phyloP scores from a whole-genome alignment of 2,329 filamentous ascomycete species.

The Penicillium oxalicum region DNA sequence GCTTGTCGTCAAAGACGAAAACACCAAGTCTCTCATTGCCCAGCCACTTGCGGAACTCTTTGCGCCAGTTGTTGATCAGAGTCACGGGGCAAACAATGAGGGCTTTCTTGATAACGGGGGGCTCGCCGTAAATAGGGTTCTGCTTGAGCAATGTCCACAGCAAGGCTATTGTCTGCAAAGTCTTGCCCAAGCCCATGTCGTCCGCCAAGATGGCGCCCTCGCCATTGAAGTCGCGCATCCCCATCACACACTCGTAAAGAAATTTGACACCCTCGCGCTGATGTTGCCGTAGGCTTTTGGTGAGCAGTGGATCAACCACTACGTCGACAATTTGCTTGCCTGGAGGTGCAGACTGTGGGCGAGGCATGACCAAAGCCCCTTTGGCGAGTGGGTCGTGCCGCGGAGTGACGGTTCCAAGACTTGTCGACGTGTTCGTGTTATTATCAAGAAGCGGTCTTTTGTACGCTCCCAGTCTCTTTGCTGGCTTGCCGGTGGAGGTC shows the following conservation, averaged over 20 bases:
- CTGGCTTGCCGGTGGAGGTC: conserved; percentile 38
- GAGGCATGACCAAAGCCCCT: conserved; percentile 62
- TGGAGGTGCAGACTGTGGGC: conserved; percentile 50
- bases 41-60: conserved; percentile 69
- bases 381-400: conserved; percentile 58
- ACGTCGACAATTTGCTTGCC: conserved; percentile 66
- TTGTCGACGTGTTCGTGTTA: conserved; percentile 44
- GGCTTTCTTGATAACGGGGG: conserved; percentile 62
- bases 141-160: conserved; percentile 69
- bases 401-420: conserved; percentile 48
- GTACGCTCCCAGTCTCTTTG: conserved; percentile 47
- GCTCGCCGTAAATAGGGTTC: conserved; percentile 56
- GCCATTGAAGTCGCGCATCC: conserved; percentile 59
- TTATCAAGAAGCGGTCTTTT: conserved; percentile 56
- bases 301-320: conserved; percentile 62
- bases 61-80: conserved; percentile 66
- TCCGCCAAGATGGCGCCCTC: conserved; percentile 67
- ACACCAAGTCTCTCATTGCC: conserved; percentile 65
- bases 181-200: conserved; percentile 72
- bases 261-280: conserved; percentile 66
- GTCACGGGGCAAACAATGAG: conserved; percentile 69
- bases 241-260: conserved; percentile 71
- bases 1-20: conserved; percentile 57
- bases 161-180: conserved; percentile 64
- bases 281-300: conserved; percentile 59